Evolutionary conservation across 2,329 filamentous ascomycete species (phyloP).

Genomic region (Emmonsiellopsis sp.): DNA sequence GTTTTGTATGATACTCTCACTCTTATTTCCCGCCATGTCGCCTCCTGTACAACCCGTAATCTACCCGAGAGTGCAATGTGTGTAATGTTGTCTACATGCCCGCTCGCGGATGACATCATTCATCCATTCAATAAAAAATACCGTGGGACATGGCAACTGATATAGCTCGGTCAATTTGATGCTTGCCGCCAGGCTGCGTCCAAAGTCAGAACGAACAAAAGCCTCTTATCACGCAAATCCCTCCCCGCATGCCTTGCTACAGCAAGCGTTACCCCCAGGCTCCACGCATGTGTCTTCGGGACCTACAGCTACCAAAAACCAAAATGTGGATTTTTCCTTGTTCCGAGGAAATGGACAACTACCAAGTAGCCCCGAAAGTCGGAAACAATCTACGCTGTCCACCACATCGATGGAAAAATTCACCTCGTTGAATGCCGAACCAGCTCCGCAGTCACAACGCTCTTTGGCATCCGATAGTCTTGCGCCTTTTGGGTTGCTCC

Average conservation of each 20-base stretch:
- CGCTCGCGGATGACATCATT: no score
- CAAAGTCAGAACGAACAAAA: constrained; percentile 12
- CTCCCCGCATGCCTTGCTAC: no score
- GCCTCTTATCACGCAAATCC: background rate
- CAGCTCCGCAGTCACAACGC: background rate
- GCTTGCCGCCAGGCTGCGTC: constrained; percentile 9
- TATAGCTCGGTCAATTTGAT: background rate
- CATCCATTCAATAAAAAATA: background rate
- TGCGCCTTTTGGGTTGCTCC: constrained; percentile 11
- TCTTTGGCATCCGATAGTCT: constrained; percentile 10
- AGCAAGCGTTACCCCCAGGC: no score
- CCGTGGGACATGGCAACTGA: background rate
- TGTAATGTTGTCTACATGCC: no score
- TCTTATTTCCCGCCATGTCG: background rate
- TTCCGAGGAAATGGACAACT: no score
- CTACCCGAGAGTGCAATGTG: no score
- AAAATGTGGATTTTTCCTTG: no score
- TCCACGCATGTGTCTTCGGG: no score
- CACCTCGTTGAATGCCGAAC: background rate
- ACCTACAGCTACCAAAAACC: no score
- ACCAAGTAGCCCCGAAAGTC: background rate
- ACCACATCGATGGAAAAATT: background rate
- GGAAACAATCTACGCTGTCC: background rate
- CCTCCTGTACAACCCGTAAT: no score
- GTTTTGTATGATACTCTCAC: background rate